Evolutionary conservation across 768 basidiomycete genomes (phyloP), one percentile per base, ranked within the genome.

Genomic region (Podaxis sp.): DNA sequence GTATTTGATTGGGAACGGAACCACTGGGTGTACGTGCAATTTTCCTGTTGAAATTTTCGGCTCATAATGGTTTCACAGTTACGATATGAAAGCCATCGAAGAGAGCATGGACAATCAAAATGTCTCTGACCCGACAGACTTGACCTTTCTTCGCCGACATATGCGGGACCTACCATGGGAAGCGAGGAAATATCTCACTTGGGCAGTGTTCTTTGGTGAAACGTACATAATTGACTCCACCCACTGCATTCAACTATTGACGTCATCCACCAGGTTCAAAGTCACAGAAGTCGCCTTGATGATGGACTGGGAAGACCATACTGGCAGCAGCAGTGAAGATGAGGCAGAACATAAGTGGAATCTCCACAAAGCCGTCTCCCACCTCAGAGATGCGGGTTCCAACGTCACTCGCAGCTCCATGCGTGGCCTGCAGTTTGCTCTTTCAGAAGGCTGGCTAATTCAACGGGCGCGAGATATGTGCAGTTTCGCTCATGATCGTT

Each of bases 391-490:
- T 49, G 75, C 75, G 9, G 75, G 73, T 12, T 68, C 77, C 0
- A 75, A 68, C n/a, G 75, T 75, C 66, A 75, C 83, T 38, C 82
- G 84, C 36, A 79, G 79, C 19, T 87, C 88, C 2, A 88, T 90
- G 79, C 84, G 83, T 22, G 89, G 88, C 3, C 75, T 89, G 39
- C 88, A 90, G 69, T 72, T 81, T 17, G 89, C 88, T 1, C 80
- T 90, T 19, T 74, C 83, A 1, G 89, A 90, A 70, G 90, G 90
- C 1, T 92, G 89, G 89, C 77, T 92, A 9, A 83, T 88, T 5
- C 87, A 88, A 62, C 77, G 87, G 54, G 89, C 87, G 3, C 77
- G 89, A 39, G 89, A 90, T 67, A 89, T 90, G 88, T 89, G 87
- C 72, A 87, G 83, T 67, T 89, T 90, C 72, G 78, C 87, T 3